phyloP scores from a whole-genome alignment of 306 rosid genomes.

The Pyrus communis region DNA sequence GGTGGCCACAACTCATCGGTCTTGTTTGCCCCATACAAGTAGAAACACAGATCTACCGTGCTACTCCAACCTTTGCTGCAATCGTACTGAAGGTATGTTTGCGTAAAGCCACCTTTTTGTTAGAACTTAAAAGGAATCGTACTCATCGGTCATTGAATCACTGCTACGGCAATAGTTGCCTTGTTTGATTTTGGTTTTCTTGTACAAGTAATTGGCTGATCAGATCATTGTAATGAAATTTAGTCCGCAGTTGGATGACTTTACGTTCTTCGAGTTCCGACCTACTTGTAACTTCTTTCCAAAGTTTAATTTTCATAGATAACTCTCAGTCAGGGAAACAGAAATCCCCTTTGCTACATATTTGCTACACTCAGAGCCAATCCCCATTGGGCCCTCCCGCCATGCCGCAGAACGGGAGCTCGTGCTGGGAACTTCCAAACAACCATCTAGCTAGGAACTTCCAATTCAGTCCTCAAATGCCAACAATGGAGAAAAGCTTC shows the following conservation, averaged over 20 bases:
- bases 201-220: constrained; percentile 29
- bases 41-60: constrained; percentile 31
- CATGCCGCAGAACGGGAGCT: too few species aligned
- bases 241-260: constrained; percentile 3
- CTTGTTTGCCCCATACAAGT: constrained; percentile 77
- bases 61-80: constrained; percentile 23
- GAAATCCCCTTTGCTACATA: too few species aligned
- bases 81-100: constrained; percentile 29
- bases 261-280: neutral
- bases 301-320: too few species aligned
- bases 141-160: neutral
- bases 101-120: neutral
- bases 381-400: too few species aligned
- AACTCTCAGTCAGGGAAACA: too few species aligned
- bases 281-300: too few species aligned
- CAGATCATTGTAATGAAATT: constrained; percentile 17
- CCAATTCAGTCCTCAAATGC: too few species aligned
- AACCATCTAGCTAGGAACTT: too few species aligned
- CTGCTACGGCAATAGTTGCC: constrained; percentile 13
- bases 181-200: constrained; percentile 19
- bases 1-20: constrained; percentile 91
- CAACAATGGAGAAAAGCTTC: too few species aligned
- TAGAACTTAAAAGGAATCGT: neutral
- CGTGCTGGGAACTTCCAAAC: too few species aligned
- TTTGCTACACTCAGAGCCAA: too few species aligned